Percentiles rank a stretch among this genome's conserved stretches.
Conservation (phyloP, 768 basidiomycete species). For the Hericium erinaceus region DNA sequence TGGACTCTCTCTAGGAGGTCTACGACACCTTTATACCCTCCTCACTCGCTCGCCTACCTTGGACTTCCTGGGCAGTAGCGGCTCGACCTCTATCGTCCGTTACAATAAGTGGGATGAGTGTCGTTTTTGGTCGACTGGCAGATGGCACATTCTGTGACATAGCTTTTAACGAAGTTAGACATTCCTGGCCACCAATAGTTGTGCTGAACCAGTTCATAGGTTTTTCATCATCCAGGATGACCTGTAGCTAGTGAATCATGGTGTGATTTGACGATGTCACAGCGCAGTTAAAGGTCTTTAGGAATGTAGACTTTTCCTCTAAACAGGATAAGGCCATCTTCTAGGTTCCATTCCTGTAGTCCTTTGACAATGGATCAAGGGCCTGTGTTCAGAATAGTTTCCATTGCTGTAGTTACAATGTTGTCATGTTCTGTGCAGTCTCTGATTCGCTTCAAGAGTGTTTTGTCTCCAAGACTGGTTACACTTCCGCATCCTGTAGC, state of each 20-base stretch:
- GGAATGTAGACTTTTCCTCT: not conserved
- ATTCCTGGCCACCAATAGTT: conserved; percentile 23
- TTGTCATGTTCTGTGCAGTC: not conserved
- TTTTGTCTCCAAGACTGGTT: no score
- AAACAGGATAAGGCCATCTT: not conserved
- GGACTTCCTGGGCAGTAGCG: no score
- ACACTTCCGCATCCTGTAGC: not conserved
- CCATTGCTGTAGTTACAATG: not conserved
- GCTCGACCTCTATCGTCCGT: no score
- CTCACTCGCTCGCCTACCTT: no score
- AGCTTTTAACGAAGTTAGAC: conserved; percentile 10
- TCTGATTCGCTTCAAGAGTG: not conserved
- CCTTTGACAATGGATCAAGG: not conserved
- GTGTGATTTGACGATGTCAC: not conserved
- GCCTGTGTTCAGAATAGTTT: not conserved
- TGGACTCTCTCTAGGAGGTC: no score
- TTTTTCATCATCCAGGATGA: conserved; percentile 1
- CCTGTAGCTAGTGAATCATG: not conserved
- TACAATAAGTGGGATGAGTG: conserved; percentile 1
- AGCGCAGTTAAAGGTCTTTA: not conserved
- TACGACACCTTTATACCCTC: no score
- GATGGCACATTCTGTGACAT: conserved; percentile 19
- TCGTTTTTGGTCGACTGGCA: conserved; percentile 21
- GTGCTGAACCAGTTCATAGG: not conserved
- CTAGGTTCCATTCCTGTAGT: not conserved